phyloP scores from a whole-genome alignment of 345 rosid genomes.

The Limnanthes douglasii region DNA sequence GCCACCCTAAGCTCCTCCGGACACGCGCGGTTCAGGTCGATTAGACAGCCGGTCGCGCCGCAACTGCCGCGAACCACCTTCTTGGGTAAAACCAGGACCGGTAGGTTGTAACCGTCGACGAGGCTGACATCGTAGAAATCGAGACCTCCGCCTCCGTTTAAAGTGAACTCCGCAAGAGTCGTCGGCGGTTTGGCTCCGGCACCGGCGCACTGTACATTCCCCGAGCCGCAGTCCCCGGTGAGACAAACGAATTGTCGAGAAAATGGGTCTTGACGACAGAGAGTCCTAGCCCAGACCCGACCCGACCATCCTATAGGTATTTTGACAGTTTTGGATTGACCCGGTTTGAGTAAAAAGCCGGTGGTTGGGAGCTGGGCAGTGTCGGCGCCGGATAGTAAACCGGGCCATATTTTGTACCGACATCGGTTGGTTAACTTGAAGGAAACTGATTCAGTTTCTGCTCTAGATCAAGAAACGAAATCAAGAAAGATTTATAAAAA shows the following conservation, averaged over 20 bases:
- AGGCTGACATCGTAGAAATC: constrained; percentile 80
- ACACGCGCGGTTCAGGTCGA: constrained; percentile 72
- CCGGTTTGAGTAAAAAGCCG: constrained; percentile 47
- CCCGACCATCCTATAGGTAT: constrained; percentile 75
- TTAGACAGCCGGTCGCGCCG: constrained; percentile 75
- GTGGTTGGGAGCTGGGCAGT: constrained; percentile 57
- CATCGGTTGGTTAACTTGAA: constrained; percentile 69
- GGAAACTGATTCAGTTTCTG: constrained; percentile 31
- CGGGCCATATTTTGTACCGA: constrained; percentile 73
- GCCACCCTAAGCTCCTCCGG: constrained; percentile 40
- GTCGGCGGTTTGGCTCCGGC: constrained; percentile 71
- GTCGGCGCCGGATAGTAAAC: constrained; percentile 68
- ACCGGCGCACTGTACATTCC: constrained; percentile 45
- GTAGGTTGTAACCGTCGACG: constrained; percentile 61
- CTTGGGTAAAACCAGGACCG: constrained; percentile 46
- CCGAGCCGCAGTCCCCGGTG: constrained; percentile 82
- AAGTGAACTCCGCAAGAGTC: constrained; percentile 82
- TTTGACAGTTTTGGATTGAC: constrained; percentile 37
- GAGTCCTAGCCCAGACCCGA: constrained; percentile 71
- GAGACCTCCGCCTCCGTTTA: constrained; percentile 56
- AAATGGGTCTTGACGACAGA: constrained; percentile 24
- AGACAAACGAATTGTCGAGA: constrained; percentile 39
- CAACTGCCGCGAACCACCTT: constrained; percentile 30
- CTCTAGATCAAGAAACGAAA: too few species aligned
- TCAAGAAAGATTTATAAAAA: too few species aligned